Evolutionary conservation across 2,329 filamentous ascomycete species (phyloP), one percentile per base, ranked within the genome.

Genomic region (Ceratocystis papillata): DNA sequence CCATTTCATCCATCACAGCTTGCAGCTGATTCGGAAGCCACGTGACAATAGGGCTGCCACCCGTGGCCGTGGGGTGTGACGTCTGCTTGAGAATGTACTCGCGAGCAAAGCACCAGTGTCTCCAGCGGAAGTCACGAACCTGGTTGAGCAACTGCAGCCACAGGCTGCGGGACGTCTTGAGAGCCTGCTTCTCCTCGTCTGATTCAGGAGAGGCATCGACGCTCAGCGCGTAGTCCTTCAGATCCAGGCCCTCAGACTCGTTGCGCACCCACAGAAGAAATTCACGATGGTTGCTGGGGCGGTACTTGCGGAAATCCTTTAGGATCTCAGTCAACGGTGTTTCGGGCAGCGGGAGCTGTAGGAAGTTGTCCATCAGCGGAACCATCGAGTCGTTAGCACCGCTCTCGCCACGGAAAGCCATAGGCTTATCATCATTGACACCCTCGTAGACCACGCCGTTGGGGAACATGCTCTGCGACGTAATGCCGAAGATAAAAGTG

Each of bases 401-500:
- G 62, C 87, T 91, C 78, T 96, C 93, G 70, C 93, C 93, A 41
- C 93, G 87, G 82, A 96, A 96, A 66, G 83, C 87, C 74, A 90
- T 78, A 3, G 89, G 87, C 73, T 88, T 74, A 68, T 76, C 75
- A 68, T 87, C 84, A 70, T 87, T 87, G 68, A 93, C 83, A 7
- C 90, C 91, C 74, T 95, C 88, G 74, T 96, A 96, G 60, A 96
- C 77, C 6, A 96, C 93, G 7, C 93, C 93, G 69, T 92, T 80
- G 7, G 92, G 92, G 76, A 96, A 96, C 91, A 96, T 96, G 72
- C 85, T 87, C 76, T 96, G 92, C 61, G 84, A 88, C 1, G 90
- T 95, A 76, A 96, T 96, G 71, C 93, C 93, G 73, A 96, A 96
- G 78, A 96, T 96, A 79, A 96, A 96, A 10, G 93, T 96, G 50